These are phyloP conservation scores for Mollisiaceae sp. DNA, from an alignment of 2,329 filamentous ascomycete species.

Conservation along the genomic window DNA sequence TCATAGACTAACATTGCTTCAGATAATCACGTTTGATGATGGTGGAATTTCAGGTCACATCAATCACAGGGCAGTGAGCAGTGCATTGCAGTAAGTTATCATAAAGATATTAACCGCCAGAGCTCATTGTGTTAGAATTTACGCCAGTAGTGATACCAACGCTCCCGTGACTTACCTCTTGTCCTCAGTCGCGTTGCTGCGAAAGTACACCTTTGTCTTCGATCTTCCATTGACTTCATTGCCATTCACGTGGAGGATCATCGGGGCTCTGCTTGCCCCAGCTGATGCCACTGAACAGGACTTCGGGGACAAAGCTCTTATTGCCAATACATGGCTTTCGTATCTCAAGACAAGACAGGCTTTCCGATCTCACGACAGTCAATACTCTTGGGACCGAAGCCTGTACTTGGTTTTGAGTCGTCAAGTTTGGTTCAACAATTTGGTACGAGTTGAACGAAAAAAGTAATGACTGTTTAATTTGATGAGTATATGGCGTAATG, in stretches of 20 bases:
- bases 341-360: conserved; percentile 46
- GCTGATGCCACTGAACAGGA: conserved; percentile 16
- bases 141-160: conserved; percentile 39
- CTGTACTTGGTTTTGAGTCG: conserved; percentile 48
- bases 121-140: conserved; percentile 34
- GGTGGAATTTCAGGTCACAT: conserved; percentile 48
- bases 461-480: not conserved
- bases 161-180: conserved; percentile 46
- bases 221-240: conserved; percentile 47
- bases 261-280: conserved; percentile 30
- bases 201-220: conserved; percentile 47
- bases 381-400: conserved; percentile 49
- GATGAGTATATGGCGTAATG: not conserved
- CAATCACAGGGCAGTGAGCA: conserved; percentile 48
- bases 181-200: conserved; percentile 43
- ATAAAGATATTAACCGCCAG: not conserved
- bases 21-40: conserved; percentile 50
- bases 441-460: conserved; percentile 17
- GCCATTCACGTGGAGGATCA: conserved; percentile 40
- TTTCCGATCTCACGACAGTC: conserved; percentile 46
- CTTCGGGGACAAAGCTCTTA: conserved; percentile 36
- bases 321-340: conserved; percentile 46
- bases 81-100: conserved; percentile 44
- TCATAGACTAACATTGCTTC: not conserved
- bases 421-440: conserved; percentile 49